Percentiles rank a stretch among this genome's conserved stretches.
Evolutionary conservation across 192 early-diverging fungal genomes (phyloP).

Genomic region (Funneliformis geosporum): DNA sequence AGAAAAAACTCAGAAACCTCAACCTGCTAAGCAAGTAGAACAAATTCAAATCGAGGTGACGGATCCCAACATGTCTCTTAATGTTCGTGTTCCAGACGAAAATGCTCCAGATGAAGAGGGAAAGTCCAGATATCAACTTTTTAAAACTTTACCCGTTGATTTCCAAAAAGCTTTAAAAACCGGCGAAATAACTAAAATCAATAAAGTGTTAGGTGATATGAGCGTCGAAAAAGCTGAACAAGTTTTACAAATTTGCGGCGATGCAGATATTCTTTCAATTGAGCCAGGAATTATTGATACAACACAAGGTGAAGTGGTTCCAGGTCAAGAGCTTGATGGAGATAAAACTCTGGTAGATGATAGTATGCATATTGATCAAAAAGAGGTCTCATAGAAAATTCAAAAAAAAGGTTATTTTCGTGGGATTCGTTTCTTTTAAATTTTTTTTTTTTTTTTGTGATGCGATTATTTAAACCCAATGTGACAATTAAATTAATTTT

Average conservation of each 20-base stretch:
- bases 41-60: conserved; percentile 74
- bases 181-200: conserved; percentile 81
- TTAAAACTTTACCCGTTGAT: conserved; percentile 63
- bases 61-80: conserved; percentile 68
- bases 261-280: conserved; percentile 66
- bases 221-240: conserved; percentile 72
- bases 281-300: conserved; percentile 47
- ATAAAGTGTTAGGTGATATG: conserved; percentile 73
- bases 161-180: conserved; percentile 77
- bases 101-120: conserved; percentile 59
- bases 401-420: no score
- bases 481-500: no score
- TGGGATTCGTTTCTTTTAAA: no score
- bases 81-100: conserved; percentile 65
- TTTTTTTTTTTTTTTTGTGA: no score
- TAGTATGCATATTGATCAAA: background rate
- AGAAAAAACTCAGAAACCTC: conserved; percentile 50
- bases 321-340: background rate
- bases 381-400: background rate
- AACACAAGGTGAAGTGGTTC: conserved; percentile 39
- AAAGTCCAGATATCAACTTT: conserved; percentile 63
- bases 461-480: no score
- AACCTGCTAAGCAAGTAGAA: conserved; percentile 50
- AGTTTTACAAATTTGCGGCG: conserved; percentile 70
- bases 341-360: background rate